These are phyloP conservation scores for Spiromastix sp. DNA, from an alignment of 2,329 filamentous ascomycete species.

Conservation along the genomic window DNA sequence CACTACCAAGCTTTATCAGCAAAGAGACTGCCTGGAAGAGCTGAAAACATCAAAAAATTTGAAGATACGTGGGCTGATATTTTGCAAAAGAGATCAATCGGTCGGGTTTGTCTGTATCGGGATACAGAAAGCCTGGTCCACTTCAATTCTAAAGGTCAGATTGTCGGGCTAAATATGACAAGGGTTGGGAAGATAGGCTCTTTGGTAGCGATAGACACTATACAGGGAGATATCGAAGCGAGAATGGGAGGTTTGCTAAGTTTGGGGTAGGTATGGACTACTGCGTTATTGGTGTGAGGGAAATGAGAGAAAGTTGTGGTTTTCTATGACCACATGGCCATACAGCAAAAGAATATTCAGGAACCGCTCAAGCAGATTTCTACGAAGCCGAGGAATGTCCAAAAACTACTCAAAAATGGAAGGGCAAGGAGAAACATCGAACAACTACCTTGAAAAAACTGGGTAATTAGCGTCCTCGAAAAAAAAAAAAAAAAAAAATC, in stretches of 20 bases:
- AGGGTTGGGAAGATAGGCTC: background rate
- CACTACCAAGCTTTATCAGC: background rate
- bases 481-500: no score
- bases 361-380: background rate
- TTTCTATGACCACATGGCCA: slow-evolving; percentile 4
- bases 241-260: slow-evolving; percentile 1
- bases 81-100: background rate
- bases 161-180: slow-evolving; percentile 1
- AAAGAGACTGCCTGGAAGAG: background rate
- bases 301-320: no score
- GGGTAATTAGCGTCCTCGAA: no score
- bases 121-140: background rate
- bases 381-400: slow-evolving; percentile 5
- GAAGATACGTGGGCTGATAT: background rate
- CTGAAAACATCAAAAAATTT: background rate
- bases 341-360: slow-evolving; percentile 1
- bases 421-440: no score
- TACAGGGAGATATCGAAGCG: background rate
- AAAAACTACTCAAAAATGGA: no score
- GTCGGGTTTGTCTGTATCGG: slow-evolving; percentile 1
- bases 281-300: no score
- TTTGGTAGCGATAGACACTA: background rate
- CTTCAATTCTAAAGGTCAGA: slow-evolving; percentile 3
- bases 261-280: slow-evolving; percentile 1
- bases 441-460: no score